These are phyloP conservation scores for Yamadazyma dendronema DNA, from an alignment of 1,139 yeast genomes.

Conservation along the genomic window DNA sequence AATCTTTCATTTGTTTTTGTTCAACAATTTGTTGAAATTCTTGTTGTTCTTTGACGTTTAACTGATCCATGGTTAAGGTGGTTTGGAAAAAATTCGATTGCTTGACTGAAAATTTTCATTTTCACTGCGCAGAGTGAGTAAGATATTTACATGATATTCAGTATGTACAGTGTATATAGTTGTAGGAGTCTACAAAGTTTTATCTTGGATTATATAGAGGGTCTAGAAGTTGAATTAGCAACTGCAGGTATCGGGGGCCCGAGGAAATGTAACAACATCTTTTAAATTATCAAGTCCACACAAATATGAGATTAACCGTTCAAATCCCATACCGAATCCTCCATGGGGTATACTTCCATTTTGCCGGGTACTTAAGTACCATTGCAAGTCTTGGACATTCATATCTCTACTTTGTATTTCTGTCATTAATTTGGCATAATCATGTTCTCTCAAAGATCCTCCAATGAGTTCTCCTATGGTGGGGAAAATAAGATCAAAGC, in stretches of 20 bases:
- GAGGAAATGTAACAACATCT: slow-evolving; percentile 84
- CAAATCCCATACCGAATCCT: slow-evolving; percentile 96
- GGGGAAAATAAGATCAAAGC: slow-evolving; percentile 86
- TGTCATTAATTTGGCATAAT: slow-evolving; percentile 41
- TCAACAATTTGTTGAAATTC: slow-evolving; percentile 94
- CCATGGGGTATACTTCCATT: slow-evolving; percentile 93
- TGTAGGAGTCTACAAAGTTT: not conserved
- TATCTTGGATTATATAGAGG: no score
- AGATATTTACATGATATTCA: no score
- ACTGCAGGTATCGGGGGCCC: slow-evolving; percentile 36
- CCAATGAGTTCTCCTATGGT: slow-evolving; percentile 96
- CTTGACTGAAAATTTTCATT: slow-evolving; percentile 10
- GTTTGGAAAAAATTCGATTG: slow-evolving; percentile 9
- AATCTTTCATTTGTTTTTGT: slow-evolving; percentile 98
- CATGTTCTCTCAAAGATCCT: slow-evolving; percentile 87
- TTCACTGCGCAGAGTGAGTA: not conserved
- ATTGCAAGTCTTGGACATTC: slow-evolving; percentile 61
- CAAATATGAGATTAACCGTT: slow-evolving; percentile 72
- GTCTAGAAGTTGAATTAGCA: slow-evolving; percentile 20
- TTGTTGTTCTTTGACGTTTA: slow-evolving; percentile 91
- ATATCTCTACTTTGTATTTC: slow-evolving; percentile 53
- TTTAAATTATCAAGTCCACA: slow-evolving; percentile 73
- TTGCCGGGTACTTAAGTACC: slow-evolving; percentile 76
- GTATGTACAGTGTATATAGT: not conserved
- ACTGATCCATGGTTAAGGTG: slow-evolving; percentile 59